These are phyloP conservation scores for Elsinoe fawcettii DNA, from an alignment of 2,329 filamentous ascomycete genomes.

Conservation along the genomic window DNA sequence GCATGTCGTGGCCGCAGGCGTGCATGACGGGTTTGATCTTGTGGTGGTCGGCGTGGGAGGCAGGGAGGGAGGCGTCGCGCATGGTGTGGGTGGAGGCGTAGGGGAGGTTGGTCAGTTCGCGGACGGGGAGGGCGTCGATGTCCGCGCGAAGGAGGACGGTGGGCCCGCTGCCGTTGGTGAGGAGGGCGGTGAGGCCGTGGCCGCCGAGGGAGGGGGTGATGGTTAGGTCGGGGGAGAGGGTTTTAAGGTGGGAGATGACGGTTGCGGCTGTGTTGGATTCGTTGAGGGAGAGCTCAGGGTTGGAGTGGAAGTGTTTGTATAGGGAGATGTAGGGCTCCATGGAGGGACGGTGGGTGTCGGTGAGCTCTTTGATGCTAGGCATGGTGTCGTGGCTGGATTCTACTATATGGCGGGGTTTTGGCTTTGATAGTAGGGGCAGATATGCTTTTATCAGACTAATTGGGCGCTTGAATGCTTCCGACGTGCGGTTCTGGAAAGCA, in stretches of 20 bases:
- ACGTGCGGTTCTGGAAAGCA: too few relatives aligned
- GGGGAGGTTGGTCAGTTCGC: slow-evolving; percentile 47
- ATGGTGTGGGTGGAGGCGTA: slow-evolving; percentile 47
- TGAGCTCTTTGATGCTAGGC: slow-evolving; percentile 19
- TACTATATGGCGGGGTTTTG: too few relatives aligned
- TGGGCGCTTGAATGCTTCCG: too few relatives aligned
- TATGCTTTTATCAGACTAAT: too few relatives aligned
- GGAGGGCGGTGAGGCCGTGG: slow-evolving; percentile 49
- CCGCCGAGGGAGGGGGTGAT: slow-evolving; percentile 50
- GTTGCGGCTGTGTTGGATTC: slow-evolving; percentile 47
- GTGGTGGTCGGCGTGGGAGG: slow-evolving; percentile 31
- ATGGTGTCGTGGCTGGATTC: too few relatives aligned
- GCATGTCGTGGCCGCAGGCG: slow-evolving; percentile 61
- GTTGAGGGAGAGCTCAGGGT: slow-evolving; percentile 53
- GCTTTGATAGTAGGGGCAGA: too few relatives aligned
- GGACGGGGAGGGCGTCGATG: slow-evolving; percentile 53
- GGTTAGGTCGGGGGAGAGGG: slow-evolving; percentile 32
- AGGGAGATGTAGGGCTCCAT: slow-evolving; percentile 43
- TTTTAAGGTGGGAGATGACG: slow-evolving; percentile 37
- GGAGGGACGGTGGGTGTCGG: slow-evolving; percentile 33
- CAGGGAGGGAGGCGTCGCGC: slow-evolving; percentile 30
- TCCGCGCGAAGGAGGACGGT: slow-evolving; percentile 54
- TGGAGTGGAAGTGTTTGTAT: slow-evolving; percentile 52
- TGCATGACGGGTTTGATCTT: slow-evolving; percentile 55
- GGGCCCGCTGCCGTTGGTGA: slow-evolving; percentile 48